phyloP scores from a whole-genome alignment of 768 basidiomycete genomes.

The Amanita subjunquillea region DNA sequence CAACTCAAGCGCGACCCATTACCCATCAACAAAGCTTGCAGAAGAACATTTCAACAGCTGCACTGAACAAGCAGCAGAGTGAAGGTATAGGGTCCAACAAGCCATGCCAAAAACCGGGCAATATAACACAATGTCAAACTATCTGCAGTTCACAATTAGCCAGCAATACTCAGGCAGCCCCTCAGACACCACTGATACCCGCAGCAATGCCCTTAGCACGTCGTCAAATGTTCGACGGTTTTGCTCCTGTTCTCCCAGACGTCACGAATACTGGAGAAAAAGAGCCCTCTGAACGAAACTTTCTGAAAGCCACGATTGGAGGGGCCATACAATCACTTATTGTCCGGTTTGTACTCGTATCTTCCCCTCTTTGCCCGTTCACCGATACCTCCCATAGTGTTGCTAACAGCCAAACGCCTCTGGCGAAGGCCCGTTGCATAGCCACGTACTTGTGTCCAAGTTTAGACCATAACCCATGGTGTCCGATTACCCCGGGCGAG shows the following conservation, averaged over 20 bases:
- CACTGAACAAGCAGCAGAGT: background rate
- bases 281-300: constrained; percentile 28
- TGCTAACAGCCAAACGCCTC: constrained; percentile 14
- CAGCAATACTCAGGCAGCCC: background rate
- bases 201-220: constrained; percentile 8
- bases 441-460: constrained; percentile 39
- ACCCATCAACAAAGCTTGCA: background rate
- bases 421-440: constrained; percentile 23
- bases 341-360: constrained; percentile 17
- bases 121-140: background rate
- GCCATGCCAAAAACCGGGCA: background rate
- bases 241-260: constrained; percentile 17
- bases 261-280: constrained; percentile 12
- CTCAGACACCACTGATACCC: background rate
- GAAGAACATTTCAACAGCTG: background rate
- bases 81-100: background rate
- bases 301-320: constrained; percentile 27
- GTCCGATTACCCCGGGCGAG: constrained; percentile 33
- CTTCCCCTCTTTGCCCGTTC: background rate
- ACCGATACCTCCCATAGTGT: constrained; percentile 12
- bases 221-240: constrained; percentile 11
- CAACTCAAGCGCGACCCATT: background rate
- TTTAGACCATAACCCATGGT: constrained; percentile 44
- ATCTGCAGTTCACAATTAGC: background rate
- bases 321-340: constrained; percentile 27